A percentile compares a stretch with the other conserved stretches of the same genome.
These are phyloP conservation scores for Papiliotrema fonsecae DNA, from an alignment of 1,284 basidiomycete species.

Conservation along the genomic window DNA sequence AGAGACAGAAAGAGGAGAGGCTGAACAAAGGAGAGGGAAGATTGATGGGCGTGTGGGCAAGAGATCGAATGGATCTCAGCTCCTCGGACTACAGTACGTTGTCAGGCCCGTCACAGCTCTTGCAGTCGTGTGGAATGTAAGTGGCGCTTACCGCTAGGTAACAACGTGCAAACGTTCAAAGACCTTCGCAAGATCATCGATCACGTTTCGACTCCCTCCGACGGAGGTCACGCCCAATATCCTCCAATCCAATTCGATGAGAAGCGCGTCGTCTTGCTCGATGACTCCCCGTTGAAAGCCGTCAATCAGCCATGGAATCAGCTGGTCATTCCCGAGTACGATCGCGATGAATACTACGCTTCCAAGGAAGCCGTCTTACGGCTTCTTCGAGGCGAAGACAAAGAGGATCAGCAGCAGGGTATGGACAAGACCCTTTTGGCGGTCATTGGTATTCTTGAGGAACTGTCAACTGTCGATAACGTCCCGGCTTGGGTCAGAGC, in stretches of 20 bases:
- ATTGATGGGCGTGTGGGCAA: constrained; percentile 43
- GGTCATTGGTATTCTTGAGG: constrained; percentile 45
- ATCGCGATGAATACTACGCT: constrained; percentile 17
- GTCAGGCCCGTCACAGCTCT: not conserved
- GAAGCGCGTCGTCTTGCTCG: constrained; percentile 34
- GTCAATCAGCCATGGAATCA: constrained; percentile 46
- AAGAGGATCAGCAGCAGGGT: constrained; percentile 1
- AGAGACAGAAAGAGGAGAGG: constrained; percentile 8
- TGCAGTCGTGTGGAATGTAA: not conserved
- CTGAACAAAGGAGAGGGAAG: constrained; percentile 31
- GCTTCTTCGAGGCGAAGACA: not conserved
- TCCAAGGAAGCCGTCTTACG: constrained; percentile 5
- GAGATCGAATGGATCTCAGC: constrained; percentile 41
- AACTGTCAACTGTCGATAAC: constrained; percentile 27
- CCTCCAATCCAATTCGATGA: constrained; percentile 19
- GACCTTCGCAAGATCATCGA: constrained; percentile 39
- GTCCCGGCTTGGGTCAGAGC: constrained; percentile 43
- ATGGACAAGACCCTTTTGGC: constrained; percentile 40
- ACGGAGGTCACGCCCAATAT: not conserved
- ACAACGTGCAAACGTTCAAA: constrained; percentile 44
- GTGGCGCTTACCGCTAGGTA: constrained; percentile 8
- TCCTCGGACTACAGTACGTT: constrained; percentile 33
- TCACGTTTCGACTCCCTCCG: constrained; percentile 11
- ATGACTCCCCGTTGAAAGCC: constrained; percentile 46
- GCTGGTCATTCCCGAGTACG: constrained; percentile 43